These are phyloP conservation scores for Actinomortierella ambigua DNA, from an alignment of 371 early-diverging fungal genomes.

Conservation along the genomic window DNA sequence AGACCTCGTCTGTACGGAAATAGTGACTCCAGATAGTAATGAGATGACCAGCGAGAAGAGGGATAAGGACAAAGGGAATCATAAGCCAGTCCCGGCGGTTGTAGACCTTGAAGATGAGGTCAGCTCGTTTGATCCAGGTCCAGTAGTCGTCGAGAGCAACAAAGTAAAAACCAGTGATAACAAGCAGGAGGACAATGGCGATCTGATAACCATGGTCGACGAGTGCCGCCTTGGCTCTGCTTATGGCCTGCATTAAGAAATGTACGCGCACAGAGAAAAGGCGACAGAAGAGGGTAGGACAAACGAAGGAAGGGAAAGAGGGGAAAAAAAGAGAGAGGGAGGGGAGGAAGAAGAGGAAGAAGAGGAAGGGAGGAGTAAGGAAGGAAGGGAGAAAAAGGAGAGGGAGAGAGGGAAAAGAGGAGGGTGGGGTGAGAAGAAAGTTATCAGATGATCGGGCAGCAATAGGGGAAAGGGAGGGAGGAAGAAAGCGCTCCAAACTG, in stretches of 20 bases:
- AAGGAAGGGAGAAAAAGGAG: neutral
- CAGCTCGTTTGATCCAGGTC: constrained; percentile 28
- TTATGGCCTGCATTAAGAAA: too few species aligned
- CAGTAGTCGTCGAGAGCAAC: constrained; percentile 13
- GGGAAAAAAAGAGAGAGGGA: neutral
- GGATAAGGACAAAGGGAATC: constrained; percentile 4
- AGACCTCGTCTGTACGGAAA: constrained; percentile 11
- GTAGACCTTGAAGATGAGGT: constrained; percentile 23
- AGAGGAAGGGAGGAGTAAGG: neutral
- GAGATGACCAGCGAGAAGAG: constrained; percentile 12
- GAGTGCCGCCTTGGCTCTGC: neutral
- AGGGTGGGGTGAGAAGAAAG: neutral
- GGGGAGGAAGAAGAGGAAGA: neutral
- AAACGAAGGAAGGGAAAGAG: neutral
- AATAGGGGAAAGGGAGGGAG: neutral
- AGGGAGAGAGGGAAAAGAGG: neutral
- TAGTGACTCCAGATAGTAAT: constrained; percentile 21
- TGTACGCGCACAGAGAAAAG: too few species aligned
- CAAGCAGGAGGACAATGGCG: constrained; percentile 3
- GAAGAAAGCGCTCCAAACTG: neutral
- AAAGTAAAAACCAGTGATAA: constrained; percentile 7
- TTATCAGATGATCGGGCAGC: neutral
- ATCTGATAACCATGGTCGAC: constrained; percentile 18
- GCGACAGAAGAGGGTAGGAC: too few species aligned
- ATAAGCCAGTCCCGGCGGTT: constrained; percentile 10